Conservation (phyloP, 768 basidiomycete genomes). For the Amanita polypyramis region DNA sequence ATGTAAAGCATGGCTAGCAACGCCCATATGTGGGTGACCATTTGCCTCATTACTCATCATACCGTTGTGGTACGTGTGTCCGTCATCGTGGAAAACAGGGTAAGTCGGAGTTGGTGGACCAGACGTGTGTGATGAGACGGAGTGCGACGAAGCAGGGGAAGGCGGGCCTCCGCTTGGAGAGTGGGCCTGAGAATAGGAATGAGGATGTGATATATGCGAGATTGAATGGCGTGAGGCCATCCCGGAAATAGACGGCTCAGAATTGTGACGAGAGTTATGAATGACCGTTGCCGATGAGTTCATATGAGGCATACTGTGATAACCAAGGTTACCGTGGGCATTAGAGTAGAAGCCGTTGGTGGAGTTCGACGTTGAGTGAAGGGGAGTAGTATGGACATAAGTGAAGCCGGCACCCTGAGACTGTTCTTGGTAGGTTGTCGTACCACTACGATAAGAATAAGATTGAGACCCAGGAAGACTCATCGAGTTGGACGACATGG, state of each 20-base stretch:
- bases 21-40: constrained; percentile 11
- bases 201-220: constrained; percentile 49
- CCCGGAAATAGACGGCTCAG: constrained; percentile 18
- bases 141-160: constrained; percentile 43
- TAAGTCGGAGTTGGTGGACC: constrained; percentile 36
- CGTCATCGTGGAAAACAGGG: constrained; percentile 35
- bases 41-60: constrained; percentile 16
- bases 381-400: constrained; percentile 27
- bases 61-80: constrained; percentile 25
- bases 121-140: constrained; percentile 33
- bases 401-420: constrained; percentile 24
- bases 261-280: constrained; percentile 12
- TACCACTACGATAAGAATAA: constrained; percentile 29
- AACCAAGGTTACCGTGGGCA: constrained; percentile 17
- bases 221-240: constrained; percentile 47
- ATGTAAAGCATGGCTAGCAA: constrained; percentile 10
- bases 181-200: constrained; percentile 29
- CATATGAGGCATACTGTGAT: constrained; percentile 15
- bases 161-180: constrained; percentile 27
- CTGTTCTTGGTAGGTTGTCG: constrained; percentile 36
- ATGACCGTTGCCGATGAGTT: constrained; percentile 13
- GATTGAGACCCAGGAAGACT: constrained; percentile 13
- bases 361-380: constrained; percentile 16
- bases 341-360: constrained; percentile 21
- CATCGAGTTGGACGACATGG: constrained; percentile 16